Evolutionary conservation across 2,329 filamentous ascomycete species (phyloP).

Genomic region (Didymella sp.): DNA sequence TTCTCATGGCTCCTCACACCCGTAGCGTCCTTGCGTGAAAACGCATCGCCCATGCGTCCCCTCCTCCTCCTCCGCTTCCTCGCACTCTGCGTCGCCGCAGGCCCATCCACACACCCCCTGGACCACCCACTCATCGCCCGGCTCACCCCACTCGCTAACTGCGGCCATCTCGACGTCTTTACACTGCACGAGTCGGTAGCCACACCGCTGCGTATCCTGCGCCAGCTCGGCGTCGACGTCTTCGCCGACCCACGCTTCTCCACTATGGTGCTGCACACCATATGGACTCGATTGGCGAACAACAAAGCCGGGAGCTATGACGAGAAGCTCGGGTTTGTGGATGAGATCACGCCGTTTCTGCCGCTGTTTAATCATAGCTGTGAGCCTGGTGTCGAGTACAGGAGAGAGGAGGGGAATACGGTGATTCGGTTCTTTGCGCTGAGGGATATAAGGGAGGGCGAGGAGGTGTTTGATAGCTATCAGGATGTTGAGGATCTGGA

Average conservation of each 20-base stretch:
- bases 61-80: constrained; percentile 40
- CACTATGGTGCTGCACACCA: constrained; percentile 42
- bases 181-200: constrained; percentile 38
- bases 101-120: constrained; percentile 21
- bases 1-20: constrained; percentile 32
- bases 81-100: constrained; percentile 33
- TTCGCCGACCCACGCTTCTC: constrained; percentile 30
- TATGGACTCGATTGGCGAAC: constrained; percentile 43
- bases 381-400: constrained; percentile 36
- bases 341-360: constrained; percentile 37
- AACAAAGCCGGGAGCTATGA: constrained; percentile 42
- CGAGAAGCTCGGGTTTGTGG: constrained; percentile 33
- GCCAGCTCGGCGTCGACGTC: constrained; percentile 36
- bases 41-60: constrained; percentile 31
- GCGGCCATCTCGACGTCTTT: constrained; percentile 38
- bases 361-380: constrained; percentile 48
- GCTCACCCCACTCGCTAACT: constrained; percentile 38
- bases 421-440: constrained; percentile 23
- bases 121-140: constrained; percentile 37
- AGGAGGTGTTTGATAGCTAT: constrained; percentile 28
- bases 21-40: constrained; percentile 17
- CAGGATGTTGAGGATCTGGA: constrained; percentile 10
- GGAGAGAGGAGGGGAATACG: constrained; percentile 18
- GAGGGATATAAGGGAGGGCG: constrained; percentile 2
- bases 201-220: constrained; percentile 36